A percentile compares a stretch with the other conserved stretches of the same genome.
phyloP scores from a whole-genome alignment of 176 grass and related monocot species.

The Oryza longistaminata region DNA sequence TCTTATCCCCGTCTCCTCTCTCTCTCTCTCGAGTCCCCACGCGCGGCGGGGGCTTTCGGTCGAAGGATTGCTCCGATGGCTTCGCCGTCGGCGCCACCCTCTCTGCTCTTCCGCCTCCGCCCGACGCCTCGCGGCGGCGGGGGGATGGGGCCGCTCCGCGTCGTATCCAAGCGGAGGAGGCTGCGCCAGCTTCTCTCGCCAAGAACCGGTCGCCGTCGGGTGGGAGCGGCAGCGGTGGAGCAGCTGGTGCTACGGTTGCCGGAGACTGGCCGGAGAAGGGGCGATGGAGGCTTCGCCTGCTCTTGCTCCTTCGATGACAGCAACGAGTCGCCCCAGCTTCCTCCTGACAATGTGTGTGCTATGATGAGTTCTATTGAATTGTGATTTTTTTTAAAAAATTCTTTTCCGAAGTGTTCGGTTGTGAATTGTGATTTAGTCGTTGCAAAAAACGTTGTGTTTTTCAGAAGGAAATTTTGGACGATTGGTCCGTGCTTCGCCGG shows the following conservation, averaged over 20 bases:
- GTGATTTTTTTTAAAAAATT: background rate
- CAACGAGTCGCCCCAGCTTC: conserved; percentile 19
- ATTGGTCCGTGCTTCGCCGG: conserved; percentile 53
- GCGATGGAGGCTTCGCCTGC: conserved; percentile 23
- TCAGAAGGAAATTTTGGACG: conserved; percentile 39
- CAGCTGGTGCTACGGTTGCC: background rate
- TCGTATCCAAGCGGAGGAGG: conserved; percentile 19
- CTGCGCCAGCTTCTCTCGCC: background rate
- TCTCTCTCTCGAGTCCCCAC: background rate
- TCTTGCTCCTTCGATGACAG: conserved; percentile 26
- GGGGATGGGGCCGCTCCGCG: background rate
- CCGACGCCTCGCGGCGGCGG: background rate
- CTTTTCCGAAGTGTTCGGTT: background rate
- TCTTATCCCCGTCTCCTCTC: conserved; percentile 15
- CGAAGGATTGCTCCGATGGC: conserved; percentile 25
- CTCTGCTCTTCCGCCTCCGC: background rate
- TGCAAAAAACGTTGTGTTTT: background rate
- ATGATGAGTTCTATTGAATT: background rate
- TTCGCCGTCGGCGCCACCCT: conserved; percentile 8
- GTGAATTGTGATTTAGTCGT: background rate
- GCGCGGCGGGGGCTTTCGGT: background rate
- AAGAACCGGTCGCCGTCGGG: background rate
- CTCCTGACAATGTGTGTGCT: conserved; percentile 41
- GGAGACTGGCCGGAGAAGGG: background rate
- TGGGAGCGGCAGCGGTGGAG: background rate